Conservation (phyloP, 108 stramenopile genomes). For the Chaetoceros tenuissimus region DNA sequence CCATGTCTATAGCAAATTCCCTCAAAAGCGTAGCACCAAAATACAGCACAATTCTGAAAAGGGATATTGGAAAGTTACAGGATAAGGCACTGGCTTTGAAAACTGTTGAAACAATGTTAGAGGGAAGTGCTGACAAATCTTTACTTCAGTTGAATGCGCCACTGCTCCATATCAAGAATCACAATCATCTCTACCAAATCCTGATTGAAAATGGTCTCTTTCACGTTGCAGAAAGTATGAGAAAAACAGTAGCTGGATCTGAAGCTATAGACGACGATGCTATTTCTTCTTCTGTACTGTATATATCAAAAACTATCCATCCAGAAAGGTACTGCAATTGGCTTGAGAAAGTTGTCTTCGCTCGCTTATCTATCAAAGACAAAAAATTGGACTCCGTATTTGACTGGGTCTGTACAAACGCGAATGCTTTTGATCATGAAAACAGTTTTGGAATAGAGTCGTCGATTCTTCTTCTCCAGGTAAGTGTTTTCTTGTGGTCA, state of each 20-base stretch:
- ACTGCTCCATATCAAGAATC: not conserved
- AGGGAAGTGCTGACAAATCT: not conserved
- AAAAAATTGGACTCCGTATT: slow-evolving; percentile 46
- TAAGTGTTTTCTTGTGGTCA: not conserved
- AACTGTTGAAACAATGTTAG: not conserved
- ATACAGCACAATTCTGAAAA: not conserved
- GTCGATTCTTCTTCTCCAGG: slow-evolving; percentile 50
- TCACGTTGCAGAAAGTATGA: not conserved
- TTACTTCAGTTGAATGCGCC: not conserved
- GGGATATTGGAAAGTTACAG: not conserved
- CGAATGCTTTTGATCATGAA: slow-evolving; percentile 59
- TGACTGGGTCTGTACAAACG: slow-evolving; percentile 52
- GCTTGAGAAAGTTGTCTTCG: slow-evolving; percentile 43
- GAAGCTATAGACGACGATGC: not conserved
- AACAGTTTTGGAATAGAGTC: slow-evolving; percentile 33
- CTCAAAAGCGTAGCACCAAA: not conserved
- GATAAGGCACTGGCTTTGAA: not conserved
- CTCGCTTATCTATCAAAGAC: slow-evolving; percentile 53
- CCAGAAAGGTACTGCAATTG: slow-evolving; percentile 45
- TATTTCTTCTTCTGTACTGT: not conserved
- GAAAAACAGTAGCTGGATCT: not conserved
- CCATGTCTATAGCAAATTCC: not conserved
- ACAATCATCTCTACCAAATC: not conserved
- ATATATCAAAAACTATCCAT: slow-evolving; percentile 15
- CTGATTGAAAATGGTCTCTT: not conserved